A percentile compares a stretch with the other conserved stretches of the same genome.
Evolutionary conservation across 2,329 filamentous ascomycete genomes (phyloP).

Genomic region (Fusarium sp.): DNA sequence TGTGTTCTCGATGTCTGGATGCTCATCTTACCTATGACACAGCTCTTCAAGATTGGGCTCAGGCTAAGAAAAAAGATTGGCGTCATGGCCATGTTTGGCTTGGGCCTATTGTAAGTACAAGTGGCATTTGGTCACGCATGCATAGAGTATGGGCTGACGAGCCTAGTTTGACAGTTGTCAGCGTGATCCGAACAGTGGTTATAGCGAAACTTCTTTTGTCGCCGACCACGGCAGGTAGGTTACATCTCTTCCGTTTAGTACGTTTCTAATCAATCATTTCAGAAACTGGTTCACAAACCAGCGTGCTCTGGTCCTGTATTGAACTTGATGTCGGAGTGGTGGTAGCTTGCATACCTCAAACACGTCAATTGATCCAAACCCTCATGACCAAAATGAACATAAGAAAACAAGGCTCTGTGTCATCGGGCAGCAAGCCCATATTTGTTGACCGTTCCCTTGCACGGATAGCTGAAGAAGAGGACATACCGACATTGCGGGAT

Average conservation of each 20-base stretch:
- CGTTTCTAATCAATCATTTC: neutral
- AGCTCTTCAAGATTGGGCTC: conserved; percentile 9
- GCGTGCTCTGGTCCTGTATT: neutral
- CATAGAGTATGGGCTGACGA: too few species aligned
- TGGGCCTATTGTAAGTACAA: conserved; percentile 17
- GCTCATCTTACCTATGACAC: conserved; percentile 27
- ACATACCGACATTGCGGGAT: neutral
- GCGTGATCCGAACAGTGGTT: neutral
- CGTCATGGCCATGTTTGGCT: conserved; percentile 12
- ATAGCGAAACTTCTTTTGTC: neutral
- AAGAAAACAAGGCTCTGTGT: neutral
- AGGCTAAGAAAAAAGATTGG: conserved; percentile 4
- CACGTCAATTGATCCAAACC: neutral
- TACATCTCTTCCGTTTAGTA: too few species aligned
- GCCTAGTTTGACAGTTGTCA: neutral
- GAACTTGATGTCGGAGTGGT: conserved; percentile 17
- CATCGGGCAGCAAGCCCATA: neutral
- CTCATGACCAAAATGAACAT: rapidly evolving
- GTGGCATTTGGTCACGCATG: too few species aligned
- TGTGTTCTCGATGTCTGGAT: conserved; percentile 24
- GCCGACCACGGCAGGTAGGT: neutral
- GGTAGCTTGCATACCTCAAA: conserved; percentile 8
- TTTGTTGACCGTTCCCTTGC: conserved; percentile 8
- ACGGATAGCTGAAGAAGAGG: conserved; percentile 2
- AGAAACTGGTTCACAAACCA: neutral